Base-by-base conservation (phyloP, 768 basidiomycete genomes). In the Termitomyces sp. region DNA sequence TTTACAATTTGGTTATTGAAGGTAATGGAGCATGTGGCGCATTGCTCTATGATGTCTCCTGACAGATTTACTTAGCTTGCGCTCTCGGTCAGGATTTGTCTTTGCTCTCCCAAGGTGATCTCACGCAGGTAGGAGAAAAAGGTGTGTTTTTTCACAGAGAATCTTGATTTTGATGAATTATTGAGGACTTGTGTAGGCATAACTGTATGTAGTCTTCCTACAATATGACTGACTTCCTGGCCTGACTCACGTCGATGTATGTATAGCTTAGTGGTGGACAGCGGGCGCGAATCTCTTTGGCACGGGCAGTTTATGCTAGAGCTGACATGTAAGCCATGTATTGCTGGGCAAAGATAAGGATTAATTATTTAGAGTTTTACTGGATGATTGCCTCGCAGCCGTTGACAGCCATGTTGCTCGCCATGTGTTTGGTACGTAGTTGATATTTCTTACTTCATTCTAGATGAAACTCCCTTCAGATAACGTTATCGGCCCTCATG, bases 321-420 rank as follows among this genome's bases (percentile, higher is more conserved):
- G 93, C 94, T 1, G 95, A 98, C 69, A 69, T 97, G 82, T 93
- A 63, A 65, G 84, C 70, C 16, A 28, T 3, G 51, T 40, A 9
- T 24, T 16, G 24, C 13, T 50, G 30, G 36, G 9, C 7, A n/a
- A 38, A 3, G 14, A 41, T 32, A 40, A 13, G 6, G 5, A 13
- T 24, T 54, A 3, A 46, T 56, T 7, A 9, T 14, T 3, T 33
- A 88, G 87, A 33, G 75, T 89, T 49, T 79, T 98, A 1, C 77
- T 98, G 5, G 96, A 98, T 63, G 95, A 98, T 60, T 93, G 93
- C 43, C 79, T 98, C 35, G 87, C 91, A 28, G 88, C 88, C 16
- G 86, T 92, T 5, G 90, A 92, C 64, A 84, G 88, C n/a, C 91
- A 93, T 69, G 92, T 93, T 38, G 90, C 90, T 14, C 83, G 88